Evolutionary conservation across 2,329 filamentous ascomycete genomes (phyloP).

Genomic region (Phialophora macrospora): DNA sequence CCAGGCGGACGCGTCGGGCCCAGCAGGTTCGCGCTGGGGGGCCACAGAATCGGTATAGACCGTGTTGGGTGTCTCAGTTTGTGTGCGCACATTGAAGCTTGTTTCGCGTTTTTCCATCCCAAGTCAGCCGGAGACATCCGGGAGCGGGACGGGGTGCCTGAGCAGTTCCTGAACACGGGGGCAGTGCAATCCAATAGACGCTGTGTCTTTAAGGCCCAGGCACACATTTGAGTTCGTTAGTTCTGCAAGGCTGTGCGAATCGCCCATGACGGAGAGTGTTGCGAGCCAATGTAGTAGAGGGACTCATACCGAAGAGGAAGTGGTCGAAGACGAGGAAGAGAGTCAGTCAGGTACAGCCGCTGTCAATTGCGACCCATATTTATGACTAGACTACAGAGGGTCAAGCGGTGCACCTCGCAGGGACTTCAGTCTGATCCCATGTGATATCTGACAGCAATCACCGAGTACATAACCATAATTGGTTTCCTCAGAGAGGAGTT

Average conservation of each 20-base stretch:
- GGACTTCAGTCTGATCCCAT: too few species aligned
- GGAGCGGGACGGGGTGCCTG: background rate
- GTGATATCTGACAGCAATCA: too few species aligned
- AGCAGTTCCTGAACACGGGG: background rate
- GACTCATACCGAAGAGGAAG: background rate
- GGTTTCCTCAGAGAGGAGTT: too few species aligned
- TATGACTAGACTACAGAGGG: too few species aligned
- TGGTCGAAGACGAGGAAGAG: background rate
- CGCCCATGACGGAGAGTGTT: constrained; percentile 2
- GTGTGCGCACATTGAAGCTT: background rate
- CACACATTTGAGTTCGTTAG: constrained; percentile 6
- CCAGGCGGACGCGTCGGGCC: background rate
- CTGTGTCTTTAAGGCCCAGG: background rate
- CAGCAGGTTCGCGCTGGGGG: background rate
- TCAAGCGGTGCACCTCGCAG: too few species aligned
- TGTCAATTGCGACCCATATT: too few species aligned
- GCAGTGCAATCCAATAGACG: background rate
- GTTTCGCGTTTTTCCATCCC: background rate
- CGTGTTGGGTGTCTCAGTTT: background rate
- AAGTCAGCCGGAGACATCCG: background rate
- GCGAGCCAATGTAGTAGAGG: background rate
- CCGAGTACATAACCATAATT: too few species aligned
- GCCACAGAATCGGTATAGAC: background rate
- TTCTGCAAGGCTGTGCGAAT: constrained; percentile 6
- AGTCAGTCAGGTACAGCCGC: background rate